These are phyloP conservation scores for Populus hybrid DNA, from an alignment of 441 rosid species.

Conservation along the genomic window DNA sequence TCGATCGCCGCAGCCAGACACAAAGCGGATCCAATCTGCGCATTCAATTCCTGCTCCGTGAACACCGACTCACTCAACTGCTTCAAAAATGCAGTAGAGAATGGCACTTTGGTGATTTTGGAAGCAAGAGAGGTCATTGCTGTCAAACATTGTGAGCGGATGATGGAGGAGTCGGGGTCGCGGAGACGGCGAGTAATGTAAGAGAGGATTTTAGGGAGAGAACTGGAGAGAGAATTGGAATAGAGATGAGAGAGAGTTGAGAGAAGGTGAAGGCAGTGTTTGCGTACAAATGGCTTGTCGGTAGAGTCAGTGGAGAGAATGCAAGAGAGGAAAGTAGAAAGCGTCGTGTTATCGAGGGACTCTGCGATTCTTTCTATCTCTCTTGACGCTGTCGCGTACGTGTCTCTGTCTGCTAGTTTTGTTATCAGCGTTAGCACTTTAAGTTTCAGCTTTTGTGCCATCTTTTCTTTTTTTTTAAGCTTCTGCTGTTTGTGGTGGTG, in stretches of 20 bases:
- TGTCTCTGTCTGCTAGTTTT: constrained; percentile 84
- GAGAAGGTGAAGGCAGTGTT: constrained; percentile 64
- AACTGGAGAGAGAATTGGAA: constrained; percentile 50
- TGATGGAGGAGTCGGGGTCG: constrained; percentile 57
- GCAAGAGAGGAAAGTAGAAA: constrained; percentile 60
- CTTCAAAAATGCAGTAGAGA: constrained; percentile 57
- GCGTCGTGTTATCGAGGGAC: constrained; percentile 48
- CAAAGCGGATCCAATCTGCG: constrained; percentile 81
- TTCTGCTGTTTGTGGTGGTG: neutral
- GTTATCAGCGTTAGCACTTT: constrained; percentile 49
- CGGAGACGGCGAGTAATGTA: constrained; percentile 67
- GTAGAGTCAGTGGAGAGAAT: constrained; percentile 64
- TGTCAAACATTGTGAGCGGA: constrained; percentile 65
- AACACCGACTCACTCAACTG: constrained; percentile 70
- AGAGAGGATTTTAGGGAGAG: constrained; percentile 60
- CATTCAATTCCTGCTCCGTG: constrained; percentile 74
- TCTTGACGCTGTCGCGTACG: constrained; percentile 54
- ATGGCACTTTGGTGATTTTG: constrained; percentile 50
- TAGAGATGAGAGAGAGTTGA: constrained; percentile 52
- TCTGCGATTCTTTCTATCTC: constrained; percentile 74
- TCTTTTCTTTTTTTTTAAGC: constrained; percentile 10
- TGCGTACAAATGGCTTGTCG: constrained; percentile 68
- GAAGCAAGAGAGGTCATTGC: constrained; percentile 59
- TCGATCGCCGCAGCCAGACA: constrained; percentile 81
- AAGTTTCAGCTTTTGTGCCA: constrained; percentile 55